Evolutionary conservation across 2,329 filamentous ascomycete genomes (phyloP), one percentile per base, ranked within the genome.

Genomic region (Plectosphaerella sp.): DNA sequence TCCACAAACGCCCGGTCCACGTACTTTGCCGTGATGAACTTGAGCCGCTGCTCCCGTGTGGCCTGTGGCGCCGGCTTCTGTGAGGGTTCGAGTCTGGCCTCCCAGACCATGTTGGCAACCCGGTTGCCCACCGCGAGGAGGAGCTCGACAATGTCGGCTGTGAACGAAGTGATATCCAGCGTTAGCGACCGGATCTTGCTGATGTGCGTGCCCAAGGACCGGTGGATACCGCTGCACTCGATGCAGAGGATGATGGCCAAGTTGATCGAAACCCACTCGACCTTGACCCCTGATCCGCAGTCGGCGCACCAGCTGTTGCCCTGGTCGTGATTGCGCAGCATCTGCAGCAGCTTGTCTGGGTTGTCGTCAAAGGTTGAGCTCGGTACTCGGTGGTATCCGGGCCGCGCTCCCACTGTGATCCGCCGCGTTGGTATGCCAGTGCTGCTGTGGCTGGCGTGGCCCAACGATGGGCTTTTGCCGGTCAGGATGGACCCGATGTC

Each of bases 221-320:
- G 86, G 70, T 99, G 94, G 56, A 99, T 97, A 57, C 94, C 94
- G 66, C 92, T 96, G 72, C 94, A 99, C 69, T 99, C 93, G 66
- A 97, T 97, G 72, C 94, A 99, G 18, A 99, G 80, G 50, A 99
- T 87, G 54, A 99, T 96, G 45, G 90, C 94, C 5, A 99, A 79
- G 63, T 99, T 99, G 71, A 99, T 96, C 0, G 94, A 97, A 25
- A 97, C 94, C 94, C 94, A 99, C 69, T 99, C 94, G 20, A 96
- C 92, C 73, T 97, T 97, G 64, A 86, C 83, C 35, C 88, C 87
- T 8, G 91, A 95, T 11, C 90, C 89, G 65, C 94, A 99, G 67
- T 99, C 94, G 15, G 94, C 94, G 66, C 94, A 99, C 81, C 88
- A 89, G 59, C 84, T 87, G 69, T 99, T 99, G 41, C 91, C 92